Evolutionary conservation across 371 early-diverging fungal genomes (phyloP), one percentile per base, ranked within the genome.

Genomic region (Actinomortierella wolfii): DNA sequence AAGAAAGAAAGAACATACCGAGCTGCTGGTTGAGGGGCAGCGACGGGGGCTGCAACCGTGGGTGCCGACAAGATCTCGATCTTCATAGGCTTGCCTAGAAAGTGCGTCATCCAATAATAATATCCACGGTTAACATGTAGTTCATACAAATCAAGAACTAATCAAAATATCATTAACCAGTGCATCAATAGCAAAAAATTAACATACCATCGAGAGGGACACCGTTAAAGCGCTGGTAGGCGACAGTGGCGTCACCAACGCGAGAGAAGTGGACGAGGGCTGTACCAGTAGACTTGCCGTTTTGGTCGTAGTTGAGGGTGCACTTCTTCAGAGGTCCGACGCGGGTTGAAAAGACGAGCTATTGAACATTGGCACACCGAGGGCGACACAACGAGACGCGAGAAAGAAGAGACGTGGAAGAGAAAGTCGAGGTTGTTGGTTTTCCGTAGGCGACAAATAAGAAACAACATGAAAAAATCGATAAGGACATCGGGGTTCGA

Each of bases 201-300:
- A n/a, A n/a, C n/a, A n/a, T 75, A 74, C 86, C 84, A 78, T 92
- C 92, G 17, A 92, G 82, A 2, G 84, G 79, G 41, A 90, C 84
- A 55, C 81, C 81, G 69, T 92, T 79, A 78, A 89, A 92, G 56
- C 86, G 86, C 48, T 78, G 75, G 56, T 86, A 71, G 9, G 92
- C 91, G 23, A 54, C 44, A 6, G 68, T 58, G 3, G 91, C 87
- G 59, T 93, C 89, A 29, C 68, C 76, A 13, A 77, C 54, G 48
- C 82, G 78, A 45, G 48, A 58, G 73, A 90, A 93, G 54, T 85
- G 65, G 29, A 93, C 85, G 34, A 84, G 79, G 53, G 87, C 94
- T 7, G 84, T 81, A 40, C 93, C 93, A 57, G 80, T 83, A 20
- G 91, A 91, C 61, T 78, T 80, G 61, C 92, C 93, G 57, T 78